These are phyloP conservation scores for Rhizopogon salebrosus DNA, from an alignment of 768 basidiomycete genomes.

Conservation along the genomic window DNA sequence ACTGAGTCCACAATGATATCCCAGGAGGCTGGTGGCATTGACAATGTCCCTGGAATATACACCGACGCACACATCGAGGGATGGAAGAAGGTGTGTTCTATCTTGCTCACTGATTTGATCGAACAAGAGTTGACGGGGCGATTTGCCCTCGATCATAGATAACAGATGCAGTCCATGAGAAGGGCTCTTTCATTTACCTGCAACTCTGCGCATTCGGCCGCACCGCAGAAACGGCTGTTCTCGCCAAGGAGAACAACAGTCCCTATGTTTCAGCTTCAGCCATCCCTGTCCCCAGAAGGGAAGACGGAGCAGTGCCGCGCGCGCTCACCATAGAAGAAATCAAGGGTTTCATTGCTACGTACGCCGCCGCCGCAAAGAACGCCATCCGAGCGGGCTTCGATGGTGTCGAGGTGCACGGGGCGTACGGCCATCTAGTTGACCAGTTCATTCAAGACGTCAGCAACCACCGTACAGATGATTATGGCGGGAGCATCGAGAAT, in stretches of 20 bases:
- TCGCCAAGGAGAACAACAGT: constrained; percentile 29
- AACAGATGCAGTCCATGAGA: constrained; percentile 50
- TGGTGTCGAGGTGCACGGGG: constrained; percentile 39
- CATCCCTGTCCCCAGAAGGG: constrained; percentile 14
- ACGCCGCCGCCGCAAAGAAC: constrained; percentile 27
- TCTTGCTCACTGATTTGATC: background rate
- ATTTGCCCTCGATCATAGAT: constrained; percentile 32
- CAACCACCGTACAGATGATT: constrained; percentile 58
- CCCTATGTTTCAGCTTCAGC: constrained; percentile 31
- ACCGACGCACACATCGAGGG: constrained; percentile 46
- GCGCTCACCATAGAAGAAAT: constrained; percentile 26
- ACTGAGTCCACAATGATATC: constrained; percentile 55
- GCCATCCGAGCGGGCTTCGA: constrained; percentile 39
- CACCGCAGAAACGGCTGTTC: constrained; percentile 25
- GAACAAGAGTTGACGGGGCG: background rate
- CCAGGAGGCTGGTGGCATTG: constrained; percentile 41
- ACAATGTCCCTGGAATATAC: constrained; percentile 59
- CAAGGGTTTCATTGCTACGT: constrained; percentile 22
- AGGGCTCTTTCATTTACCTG: constrained; percentile 41
- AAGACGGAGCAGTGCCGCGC: constrained; percentile 10
- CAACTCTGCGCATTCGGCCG: constrained; percentile 55
- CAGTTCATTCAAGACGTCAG: constrained; percentile 55
- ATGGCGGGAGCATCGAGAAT: constrained; percentile 63
- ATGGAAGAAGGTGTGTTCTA: constrained; percentile 40
- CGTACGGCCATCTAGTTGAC: constrained; percentile 47